A percentile compares a stretch with the other conserved stretches of the same genome.
Evolutionary conservation across 2,329 filamentous ascomycete genomes (phyloP).

Genomic region (Alternaria tenuissima): DNA sequence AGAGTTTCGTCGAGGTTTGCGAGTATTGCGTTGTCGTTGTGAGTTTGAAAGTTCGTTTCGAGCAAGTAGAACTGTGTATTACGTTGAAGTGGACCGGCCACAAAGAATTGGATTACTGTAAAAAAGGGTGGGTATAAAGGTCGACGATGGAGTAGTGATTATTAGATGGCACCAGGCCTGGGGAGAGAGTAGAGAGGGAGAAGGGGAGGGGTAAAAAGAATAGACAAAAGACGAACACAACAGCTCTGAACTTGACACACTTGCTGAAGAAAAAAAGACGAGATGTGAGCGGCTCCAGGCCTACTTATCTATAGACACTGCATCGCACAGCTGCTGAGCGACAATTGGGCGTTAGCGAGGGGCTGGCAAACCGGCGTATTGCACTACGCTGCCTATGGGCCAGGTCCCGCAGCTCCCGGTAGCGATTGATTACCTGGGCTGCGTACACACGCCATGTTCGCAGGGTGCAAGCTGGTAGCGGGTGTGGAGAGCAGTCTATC

Average conservation of each 20-base stretch:
- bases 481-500: constrained; percentile 47
- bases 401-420: constrained; percentile 35
- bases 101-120: constrained; percentile 49
- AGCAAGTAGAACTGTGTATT: constrained; percentile 61
- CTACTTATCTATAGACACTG: constrained; percentile 45
- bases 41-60: constrained; percentile 41
- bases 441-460: constrained; percentile 32
- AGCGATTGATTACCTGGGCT: constrained; percentile 48
- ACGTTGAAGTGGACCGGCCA: constrained; percentile 55
- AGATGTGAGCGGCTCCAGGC: constrained; percentile 36
- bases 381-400: constrained; percentile 34
- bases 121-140: constrained; percentile 35
- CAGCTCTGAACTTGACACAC: constrained; percentile 61
- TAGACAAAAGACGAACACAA: constrained; percentile 55
- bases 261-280: constrained; percentile 58
- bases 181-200: constrained; percentile 49
- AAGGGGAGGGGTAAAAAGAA: constrained; percentile 50
- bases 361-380: constrained; percentile 37
- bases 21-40: constrained; percentile 40
- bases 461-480: constrained; percentile 41
- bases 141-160: constrained; percentile 30
- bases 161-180: constrained; percentile 59
- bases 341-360: constrained; percentile 32
- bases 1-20: constrained; percentile 38
- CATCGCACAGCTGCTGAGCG: constrained; percentile 35